Percentiles rank a stretch among this genome's conserved stretches.
Conservation (phyloP, 306 rosid species). For the Vachellia collinsii region DNA sequence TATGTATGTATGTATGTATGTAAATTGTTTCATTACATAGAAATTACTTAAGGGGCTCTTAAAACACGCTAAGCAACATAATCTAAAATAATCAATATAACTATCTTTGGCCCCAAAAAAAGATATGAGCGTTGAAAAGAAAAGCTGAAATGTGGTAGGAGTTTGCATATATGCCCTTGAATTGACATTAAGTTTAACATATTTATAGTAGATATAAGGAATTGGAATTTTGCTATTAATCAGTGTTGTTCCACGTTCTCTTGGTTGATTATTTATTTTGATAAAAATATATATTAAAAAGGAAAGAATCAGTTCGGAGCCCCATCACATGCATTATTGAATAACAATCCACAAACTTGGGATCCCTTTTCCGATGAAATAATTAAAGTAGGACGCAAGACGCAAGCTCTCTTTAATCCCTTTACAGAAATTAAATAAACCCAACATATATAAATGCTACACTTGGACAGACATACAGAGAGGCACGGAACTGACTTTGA, state of each 20-base stretch:
- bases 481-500: slow-evolving; percentile 5
- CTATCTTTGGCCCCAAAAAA: too few relatives aligned
- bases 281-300: neutral
- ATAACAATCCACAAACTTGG: neutral
- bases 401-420: neutral
- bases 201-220: neutral
- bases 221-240: neutral
- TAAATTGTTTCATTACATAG: too few relatives aligned
- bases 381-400: too few relatives aligned
- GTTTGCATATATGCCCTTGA: neutral
- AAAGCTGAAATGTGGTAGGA: neutral
- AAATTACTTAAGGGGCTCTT: too few relatives aligned
- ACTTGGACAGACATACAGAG: neutral
- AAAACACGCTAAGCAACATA: too few relatives aligned
- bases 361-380: too few relatives aligned
- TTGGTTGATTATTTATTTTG: neutral
- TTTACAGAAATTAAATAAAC: neutral
- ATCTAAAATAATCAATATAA: too few relatives aligned
- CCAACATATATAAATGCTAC: neutral
- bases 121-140: neutral
- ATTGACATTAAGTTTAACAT: neutral
- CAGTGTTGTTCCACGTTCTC: neutral
- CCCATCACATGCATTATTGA: neutral
- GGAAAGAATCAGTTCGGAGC: neutral
- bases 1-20: too few relatives aligned